These are phyloP conservation scores for Suhomyces xylopsoci DNA, from an alignment of 805 yeast species.

Conservation along the genomic window DNA sequence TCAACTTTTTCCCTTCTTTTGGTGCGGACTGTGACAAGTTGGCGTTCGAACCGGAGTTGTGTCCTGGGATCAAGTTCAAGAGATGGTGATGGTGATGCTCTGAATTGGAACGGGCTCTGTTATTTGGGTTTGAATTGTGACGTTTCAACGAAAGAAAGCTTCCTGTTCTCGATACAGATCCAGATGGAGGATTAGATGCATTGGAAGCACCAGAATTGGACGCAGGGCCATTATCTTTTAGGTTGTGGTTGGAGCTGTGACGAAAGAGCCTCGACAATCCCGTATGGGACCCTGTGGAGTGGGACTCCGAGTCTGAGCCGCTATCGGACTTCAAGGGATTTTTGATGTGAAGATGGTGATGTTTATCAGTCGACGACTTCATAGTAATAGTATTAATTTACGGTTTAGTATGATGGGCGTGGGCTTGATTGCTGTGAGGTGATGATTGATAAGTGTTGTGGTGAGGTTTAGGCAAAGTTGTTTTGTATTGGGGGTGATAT, in stretches of 20 bases:
- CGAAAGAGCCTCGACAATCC: conserved; percentile 21
- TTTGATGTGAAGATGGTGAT: conserved; percentile 19
- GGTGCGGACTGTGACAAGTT: conserved; percentile 7
- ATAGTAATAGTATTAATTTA: neutral
- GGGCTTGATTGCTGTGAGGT: neutral
- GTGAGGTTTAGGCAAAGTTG: neutral
- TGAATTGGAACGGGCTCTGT: conserved; percentile 2
- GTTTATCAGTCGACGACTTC: conserved; percentile 10
- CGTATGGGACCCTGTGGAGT: conserved; percentile 10
- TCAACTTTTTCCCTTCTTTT: conserved; percentile 12
- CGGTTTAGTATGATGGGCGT: neutral
- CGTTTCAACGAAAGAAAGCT: conserved; percentile 10
- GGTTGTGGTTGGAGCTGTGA: conserved; percentile 12
- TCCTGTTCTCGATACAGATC: conserved; percentile 6
- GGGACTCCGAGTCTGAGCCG: conserved; percentile 4
- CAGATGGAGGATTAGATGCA: neutral
- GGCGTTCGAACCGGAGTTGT: conserved; percentile 1
- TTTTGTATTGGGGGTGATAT: neutral
- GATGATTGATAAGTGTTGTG: too few relatives aligned
- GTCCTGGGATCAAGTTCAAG: conserved; percentile 1
- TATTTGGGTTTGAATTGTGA: conserved; percentile 6
- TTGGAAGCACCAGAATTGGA: neutral
- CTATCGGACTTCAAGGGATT: conserved; percentile 21
- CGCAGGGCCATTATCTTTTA: neutral
- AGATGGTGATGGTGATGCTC: conserved; percentile 6